Percentiles rank a stretch among this genome's conserved stretches.
Evolutionary conservation across 352 stramenopile genomes (phyloP).

Genomic region (Phytophthora nicotianae): DNA sequence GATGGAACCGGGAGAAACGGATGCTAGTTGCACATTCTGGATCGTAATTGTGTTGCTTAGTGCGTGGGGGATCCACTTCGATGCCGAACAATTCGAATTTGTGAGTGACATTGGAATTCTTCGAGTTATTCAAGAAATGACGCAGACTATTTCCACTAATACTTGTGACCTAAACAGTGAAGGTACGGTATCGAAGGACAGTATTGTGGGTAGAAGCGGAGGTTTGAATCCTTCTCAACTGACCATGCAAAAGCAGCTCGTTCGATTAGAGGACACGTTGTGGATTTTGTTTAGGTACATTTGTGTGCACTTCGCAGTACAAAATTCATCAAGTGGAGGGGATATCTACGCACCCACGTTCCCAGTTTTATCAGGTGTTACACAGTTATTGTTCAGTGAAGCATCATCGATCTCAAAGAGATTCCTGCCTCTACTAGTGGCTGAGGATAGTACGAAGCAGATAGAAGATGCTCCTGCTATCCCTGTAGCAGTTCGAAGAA

Average conservation of each 20-base stretch:
- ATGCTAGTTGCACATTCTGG: constrained; percentile 18
- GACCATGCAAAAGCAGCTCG: constrained; percentile 13
- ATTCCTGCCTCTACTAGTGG: constrained; percentile 10
- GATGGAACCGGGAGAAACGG: constrained; percentile 16
- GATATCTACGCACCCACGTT: constrained; percentile 25
- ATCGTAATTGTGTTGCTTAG: constrained; percentile 44
- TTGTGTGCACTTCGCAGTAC: constrained; percentile 43
- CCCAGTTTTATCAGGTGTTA: constrained; percentile 24
- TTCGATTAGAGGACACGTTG: constrained; percentile 33
- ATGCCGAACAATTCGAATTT: constrained; percentile 51
- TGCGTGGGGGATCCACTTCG: constrained; percentile 49
- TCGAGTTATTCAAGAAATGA: constrained; percentile 41
- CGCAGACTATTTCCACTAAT: constrained; percentile 19
- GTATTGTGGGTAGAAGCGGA: constrained; percentile 16
- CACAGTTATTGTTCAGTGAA: constrained; percentile 34
- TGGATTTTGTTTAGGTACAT: constrained; percentile 50
- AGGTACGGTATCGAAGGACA: constrained; percentile 16
- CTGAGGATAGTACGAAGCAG: background rate
- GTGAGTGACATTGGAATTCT: constrained; percentile 58
- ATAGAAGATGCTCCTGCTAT: background rate
- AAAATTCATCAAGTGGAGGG: constrained; percentile 6
- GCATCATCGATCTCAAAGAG: constrained; percentile 22
- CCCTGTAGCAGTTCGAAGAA: constrained; percentile 39
- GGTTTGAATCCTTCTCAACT: constrained; percentile 4
- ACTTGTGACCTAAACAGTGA: background rate